Percentiles rank a stretch among this genome's conserved stretches.
phyloP scores from a whole-genome alignment of 108 stramenopile species.

The Cyclotella cryptica region DNA sequence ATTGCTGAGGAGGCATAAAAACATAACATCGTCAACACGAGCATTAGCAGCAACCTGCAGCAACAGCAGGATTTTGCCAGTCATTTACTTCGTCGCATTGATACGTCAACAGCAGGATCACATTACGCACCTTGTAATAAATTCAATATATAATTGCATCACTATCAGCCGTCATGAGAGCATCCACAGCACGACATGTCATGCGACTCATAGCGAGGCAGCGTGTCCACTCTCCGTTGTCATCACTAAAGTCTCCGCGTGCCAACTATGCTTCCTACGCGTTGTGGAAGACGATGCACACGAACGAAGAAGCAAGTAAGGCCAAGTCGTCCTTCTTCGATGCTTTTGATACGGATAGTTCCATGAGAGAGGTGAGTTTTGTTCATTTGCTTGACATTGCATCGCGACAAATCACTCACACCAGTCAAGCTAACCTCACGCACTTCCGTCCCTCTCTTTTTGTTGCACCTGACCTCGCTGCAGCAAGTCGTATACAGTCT shows the following conservation, averaged over 20 bases:
- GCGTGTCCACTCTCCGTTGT: not conserved
- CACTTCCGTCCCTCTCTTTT: not conserved
- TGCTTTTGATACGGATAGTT: slow-evolving; percentile 4
- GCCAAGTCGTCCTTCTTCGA: not conserved
- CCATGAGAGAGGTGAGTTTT: slow-evolving; percentile 3
- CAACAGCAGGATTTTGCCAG: no score
- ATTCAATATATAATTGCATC: no score
- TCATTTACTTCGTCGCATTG: no score
- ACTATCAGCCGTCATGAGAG: not conserved
- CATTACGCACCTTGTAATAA: no score
- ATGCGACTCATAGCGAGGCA: not conserved
- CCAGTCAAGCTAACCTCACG: not conserved
- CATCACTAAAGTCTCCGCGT: not conserved
- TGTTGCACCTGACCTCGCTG: not conserved
- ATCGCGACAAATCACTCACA: not conserved
- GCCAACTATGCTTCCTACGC: slow-evolving; percentile 1
- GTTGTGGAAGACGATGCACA: slow-evolving; percentile 10
- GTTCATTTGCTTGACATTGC: not conserved
- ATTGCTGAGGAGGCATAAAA: no score
- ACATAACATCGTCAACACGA: no score
- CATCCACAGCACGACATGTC: not conserved
- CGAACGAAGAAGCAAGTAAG: not conserved
- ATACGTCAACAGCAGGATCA: no score
- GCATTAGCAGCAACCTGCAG: no score
- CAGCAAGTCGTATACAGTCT: slow-evolving; percentile 30